Evolutionary conservation across 163 green algal species (phyloP).

Genomic region (Trebouxiophyceae sp.): DNA sequence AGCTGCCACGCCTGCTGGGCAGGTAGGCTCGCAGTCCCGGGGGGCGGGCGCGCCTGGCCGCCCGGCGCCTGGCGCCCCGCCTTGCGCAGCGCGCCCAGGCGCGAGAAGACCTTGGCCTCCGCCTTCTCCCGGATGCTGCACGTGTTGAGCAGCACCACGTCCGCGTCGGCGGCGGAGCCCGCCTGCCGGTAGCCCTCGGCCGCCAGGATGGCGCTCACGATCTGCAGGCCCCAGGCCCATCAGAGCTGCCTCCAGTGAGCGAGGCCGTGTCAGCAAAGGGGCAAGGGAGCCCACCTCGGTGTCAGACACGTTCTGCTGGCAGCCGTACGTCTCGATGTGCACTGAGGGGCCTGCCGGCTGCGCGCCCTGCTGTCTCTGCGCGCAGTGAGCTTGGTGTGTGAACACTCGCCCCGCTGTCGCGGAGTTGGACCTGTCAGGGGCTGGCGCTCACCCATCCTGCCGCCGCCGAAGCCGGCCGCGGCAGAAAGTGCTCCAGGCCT

Average conservation of each 20-base stretch:
- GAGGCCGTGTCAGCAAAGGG: neutral
- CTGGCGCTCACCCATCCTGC: no score
- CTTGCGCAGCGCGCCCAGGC: slow-evolving; percentile 47
- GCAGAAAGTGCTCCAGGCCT: no score
- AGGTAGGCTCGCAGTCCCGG: neutral
- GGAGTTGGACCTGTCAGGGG: no score
- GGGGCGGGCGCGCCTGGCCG: no score
- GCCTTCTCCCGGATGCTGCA: slow-evolving; percentile 76
- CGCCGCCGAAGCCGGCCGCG: no score
- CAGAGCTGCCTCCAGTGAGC: neutral
- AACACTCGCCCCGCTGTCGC: no score
- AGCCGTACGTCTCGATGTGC: slow-evolving; percentile 24
- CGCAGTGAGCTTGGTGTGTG: no score
- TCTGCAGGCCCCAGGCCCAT: slow-evolving; percentile 17
- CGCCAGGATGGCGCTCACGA: slow-evolving; percentile 64
- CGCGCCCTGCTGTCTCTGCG: no score
- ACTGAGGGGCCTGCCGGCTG: no score
- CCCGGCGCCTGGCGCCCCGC: neutral
- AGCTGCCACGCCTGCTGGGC: no score
- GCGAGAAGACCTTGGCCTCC: slow-evolving; percentile 66
- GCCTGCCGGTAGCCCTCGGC: slow-evolving; percentile 43
- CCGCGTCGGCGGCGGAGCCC: slow-evolving; percentile 20
- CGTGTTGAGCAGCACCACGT: slow-evolving; percentile 85
- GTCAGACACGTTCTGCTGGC: slow-evolving; percentile 81
- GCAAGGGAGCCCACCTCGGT: slow-evolving; percentile 35